A percentile compares a stretch with the other conserved stretches of the same genome.
Evolutionary conservation across 2,329 filamentous ascomycete species (phyloP).

Genomic region (Pezizomycotina sp.): DNA sequence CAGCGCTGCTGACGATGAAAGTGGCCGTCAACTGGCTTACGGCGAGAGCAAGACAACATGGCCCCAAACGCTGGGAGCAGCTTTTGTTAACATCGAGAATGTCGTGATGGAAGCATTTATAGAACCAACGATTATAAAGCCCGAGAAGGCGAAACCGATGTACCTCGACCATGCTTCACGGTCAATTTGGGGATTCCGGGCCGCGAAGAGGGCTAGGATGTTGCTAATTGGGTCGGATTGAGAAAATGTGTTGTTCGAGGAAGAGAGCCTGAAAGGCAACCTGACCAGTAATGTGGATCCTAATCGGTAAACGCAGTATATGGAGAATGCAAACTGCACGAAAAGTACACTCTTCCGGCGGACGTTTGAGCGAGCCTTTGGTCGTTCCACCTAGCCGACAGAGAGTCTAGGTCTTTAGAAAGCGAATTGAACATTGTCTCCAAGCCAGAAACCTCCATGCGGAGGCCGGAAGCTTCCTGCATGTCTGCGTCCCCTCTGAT

Average conservation of each 20-base stretch:
- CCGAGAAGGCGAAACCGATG: conserved; percentile 68
- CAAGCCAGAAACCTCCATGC: conserved; percentile 62
- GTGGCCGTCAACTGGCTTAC: conserved; percentile 68
- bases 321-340: conserved; percentile 45
- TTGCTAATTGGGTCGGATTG: conserved; percentile 63
- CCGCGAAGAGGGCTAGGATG: conserved; percentile 59
- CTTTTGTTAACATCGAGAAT: conserved; percentile 61
- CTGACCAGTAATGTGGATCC: conserved; percentile 36
- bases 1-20: conserved; percentile 65
- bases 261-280: conserved; percentile 27
- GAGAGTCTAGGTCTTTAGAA: conserved; percentile 44
- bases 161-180: conserved; percentile 69
- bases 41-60: conserved; percentile 49
- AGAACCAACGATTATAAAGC: conserved; percentile 64
- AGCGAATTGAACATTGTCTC: conserved; percentile 64
- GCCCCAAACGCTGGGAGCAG: conserved; percentile 40
- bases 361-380: conserved; percentile 52
- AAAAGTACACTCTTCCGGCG: conserved; percentile 47
- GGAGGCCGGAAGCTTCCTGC: conserved; percentile 44
- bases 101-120: conserved; percentile 76
- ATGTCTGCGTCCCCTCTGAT: conserved; percentile 46
- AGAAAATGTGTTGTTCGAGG: conserved; percentile 21
- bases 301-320: conserved; percentile 76
- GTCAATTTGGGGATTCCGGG: conserved; percentile 67
- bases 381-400: conserved; percentile 46